Percentiles rank a stretch among this genome's conserved stretches.
phyloP scores from a whole-genome alignment of 2,329 filamentous ascomycete genomes.

The Fusarium camptoceras region DNA sequence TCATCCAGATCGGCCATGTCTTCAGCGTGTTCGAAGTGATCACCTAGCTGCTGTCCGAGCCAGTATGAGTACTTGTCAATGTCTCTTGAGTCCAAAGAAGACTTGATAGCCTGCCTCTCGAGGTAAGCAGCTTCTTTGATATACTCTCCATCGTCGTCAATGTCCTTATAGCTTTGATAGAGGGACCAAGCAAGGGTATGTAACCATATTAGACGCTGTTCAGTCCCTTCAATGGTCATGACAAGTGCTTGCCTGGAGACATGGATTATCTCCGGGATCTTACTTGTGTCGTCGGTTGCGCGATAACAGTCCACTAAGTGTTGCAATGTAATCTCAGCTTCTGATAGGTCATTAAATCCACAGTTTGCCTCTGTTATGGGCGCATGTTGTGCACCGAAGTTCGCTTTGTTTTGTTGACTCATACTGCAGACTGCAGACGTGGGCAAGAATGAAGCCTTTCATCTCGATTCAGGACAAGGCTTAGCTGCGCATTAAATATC shows the following conservation, averaged over 20 bases:
- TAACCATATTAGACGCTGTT: background rate
- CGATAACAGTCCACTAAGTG: background rate
- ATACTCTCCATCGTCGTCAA: rapidly evolving
- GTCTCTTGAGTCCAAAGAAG: background rate
- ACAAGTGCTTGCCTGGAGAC: background rate
- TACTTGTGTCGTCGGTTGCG: too few species aligned
- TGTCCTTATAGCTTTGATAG: background rate
- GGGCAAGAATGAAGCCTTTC: too few species aligned
- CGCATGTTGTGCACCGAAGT: background rate
- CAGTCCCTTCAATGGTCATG: background rate
- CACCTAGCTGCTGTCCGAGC: background rate
- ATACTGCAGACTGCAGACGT: too few species aligned
- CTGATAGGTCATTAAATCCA: background rate
- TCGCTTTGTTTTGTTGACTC: too few species aligned
- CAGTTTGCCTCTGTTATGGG: background rate
- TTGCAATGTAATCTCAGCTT: background rate
- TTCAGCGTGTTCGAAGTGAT: background rate
- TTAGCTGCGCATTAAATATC: too few species aligned
- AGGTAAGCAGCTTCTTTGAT: background rate
- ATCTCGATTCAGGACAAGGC: too few species aligned
- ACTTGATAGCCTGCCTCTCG: background rate
- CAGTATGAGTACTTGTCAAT: background rate
- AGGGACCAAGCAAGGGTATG: background rate
- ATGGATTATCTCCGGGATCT: background rate
- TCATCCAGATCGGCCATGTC: background rate